Conservation (phyloP, 805 yeast genomes). For the Tetrapisispora phaffii region DNA sequence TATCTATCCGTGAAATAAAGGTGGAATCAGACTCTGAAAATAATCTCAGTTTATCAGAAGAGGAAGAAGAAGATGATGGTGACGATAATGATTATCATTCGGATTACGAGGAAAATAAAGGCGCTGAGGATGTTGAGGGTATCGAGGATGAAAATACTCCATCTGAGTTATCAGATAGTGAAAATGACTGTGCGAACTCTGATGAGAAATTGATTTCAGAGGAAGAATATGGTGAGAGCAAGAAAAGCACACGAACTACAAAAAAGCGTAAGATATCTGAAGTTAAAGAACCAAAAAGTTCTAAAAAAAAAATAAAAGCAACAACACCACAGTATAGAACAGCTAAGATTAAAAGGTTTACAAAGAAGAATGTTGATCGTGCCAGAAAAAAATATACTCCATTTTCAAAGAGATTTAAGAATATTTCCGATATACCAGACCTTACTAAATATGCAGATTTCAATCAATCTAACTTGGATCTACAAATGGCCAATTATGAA, state of each 20-base stretch:
- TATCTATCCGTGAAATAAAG: neutral
- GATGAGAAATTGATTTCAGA: neutral
- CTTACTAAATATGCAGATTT: slow-evolving; percentile 22
- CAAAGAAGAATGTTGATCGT: slow-evolving; percentile 25
- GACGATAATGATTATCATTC: slow-evolving; percentile 4
- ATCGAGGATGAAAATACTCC: neutral
- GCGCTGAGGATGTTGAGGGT: neutral
- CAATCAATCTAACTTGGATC: slow-evolving; percentile 9
- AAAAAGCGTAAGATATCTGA: neutral
- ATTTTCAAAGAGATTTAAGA: slow-evolving; percentile 19
- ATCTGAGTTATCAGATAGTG: neutral
- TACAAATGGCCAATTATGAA: slow-evolving; percentile 17
- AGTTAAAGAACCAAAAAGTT: neutral
- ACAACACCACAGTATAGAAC: neutral
- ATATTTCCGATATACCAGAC: slow-evolving; percentile 25
- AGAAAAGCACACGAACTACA: neutral
- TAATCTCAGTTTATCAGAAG: slow-evolving; percentile 1
- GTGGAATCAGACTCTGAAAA: slow-evolving; percentile 3
- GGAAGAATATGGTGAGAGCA: neutral
- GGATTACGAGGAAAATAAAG: neutral
- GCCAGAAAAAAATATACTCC: slow-evolving; percentile 27
- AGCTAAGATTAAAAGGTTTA: slow-evolving; percentile 22
- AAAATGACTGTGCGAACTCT: neutral
- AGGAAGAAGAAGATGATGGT: slow-evolving; percentile 2
- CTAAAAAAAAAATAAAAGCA: neutral